These are phyloP conservation scores for Paecilomyces fulvus DNA, from an alignment of 2,329 filamentous ascomycete species.

Conservation along the genomic window DNA sequence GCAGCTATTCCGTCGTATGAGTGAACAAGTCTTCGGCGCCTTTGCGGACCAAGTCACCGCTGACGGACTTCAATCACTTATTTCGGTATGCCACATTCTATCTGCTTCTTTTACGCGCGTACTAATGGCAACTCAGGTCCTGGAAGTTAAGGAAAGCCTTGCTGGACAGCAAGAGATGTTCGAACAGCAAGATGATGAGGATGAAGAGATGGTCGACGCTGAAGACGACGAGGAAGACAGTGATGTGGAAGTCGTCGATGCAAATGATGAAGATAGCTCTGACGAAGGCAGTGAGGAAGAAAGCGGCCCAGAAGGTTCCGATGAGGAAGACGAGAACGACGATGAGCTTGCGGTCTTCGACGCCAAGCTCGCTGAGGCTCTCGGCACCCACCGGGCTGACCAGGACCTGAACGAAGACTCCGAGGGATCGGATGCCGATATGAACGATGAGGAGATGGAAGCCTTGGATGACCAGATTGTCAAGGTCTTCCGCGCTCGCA, in stretches of 20 bases:
- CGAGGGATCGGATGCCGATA: slow-evolving; percentile 61
- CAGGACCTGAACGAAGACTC: slow-evolving; percentile 50
- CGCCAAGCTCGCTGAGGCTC: slow-evolving; percentile 65
- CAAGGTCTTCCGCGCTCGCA: slow-evolving; percentile 74
- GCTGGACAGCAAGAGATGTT: slow-evolving; percentile 84
- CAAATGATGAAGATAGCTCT: slow-evolving; percentile 20
- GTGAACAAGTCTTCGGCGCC: slow-evolving; percentile 76
- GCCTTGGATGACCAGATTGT: slow-evolving; percentile 73
- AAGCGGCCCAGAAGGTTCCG: slow-evolving; percentile 28
- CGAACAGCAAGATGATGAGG: slow-evolving; percentile 56
- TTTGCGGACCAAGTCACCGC: slow-evolving; percentile 69
- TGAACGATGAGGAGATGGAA: slow-evolving; percentile 96
- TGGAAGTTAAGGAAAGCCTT: slow-evolving; percentile 70
- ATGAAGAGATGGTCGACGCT: slow-evolving; percentile 45
- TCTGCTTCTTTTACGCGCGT: background rate
- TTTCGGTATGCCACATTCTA: slow-evolving; percentile 28
- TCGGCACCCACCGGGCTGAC: slow-evolving; percentile 57
- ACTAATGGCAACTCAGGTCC: slow-evolving; percentile 48
- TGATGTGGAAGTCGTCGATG: slow-evolving; percentile 34
- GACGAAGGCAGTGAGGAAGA: slow-evolving; percentile 16
- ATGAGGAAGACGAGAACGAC: slow-evolving; percentile 38
- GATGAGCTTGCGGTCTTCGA: slow-evolving; percentile 57
- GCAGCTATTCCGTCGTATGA: slow-evolving; percentile 73
- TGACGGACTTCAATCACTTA: slow-evolving; percentile 59
- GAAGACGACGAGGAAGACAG: slow-evolving; percentile 33